Base-by-base conservation (phyloP, 768 basidiomycete species). In the Leccinellum albellum region DNA sequence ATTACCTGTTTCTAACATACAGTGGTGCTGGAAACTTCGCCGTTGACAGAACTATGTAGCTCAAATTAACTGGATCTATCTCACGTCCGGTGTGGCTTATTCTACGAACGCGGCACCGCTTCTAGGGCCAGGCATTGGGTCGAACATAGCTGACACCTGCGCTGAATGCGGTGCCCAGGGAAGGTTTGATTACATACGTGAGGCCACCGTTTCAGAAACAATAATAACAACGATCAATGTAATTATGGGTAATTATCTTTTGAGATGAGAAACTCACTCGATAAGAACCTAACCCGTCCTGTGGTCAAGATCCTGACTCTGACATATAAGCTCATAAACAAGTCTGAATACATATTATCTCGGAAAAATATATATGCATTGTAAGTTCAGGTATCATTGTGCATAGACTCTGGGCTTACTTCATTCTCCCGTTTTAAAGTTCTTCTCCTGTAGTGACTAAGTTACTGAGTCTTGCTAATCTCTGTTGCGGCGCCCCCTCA, bases 31-130 rank as follows among this genome's bases (percentile, higher is more conserved):
- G 64, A 69, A 20, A 74, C 78, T 0, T 73, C 78, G 2, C 3
- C 63, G 64, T 17, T 86, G 84, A 83, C 83, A 85, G 66, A 86
- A 85, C 69, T 82, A 85, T 61, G 84, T 81, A 0, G 64, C 85
- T 37, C 76, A 77, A 54, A 76, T 86, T 35, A 79, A 84, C 66
- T 87, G 82, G 83, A 73, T 73, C 20, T 67, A 73, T 20, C 73
- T 71, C 48, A 82, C 82, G 2, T 73, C 85, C 17, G 73, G 69
- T 8, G 78, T 82, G 3, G 78, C 78, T 44, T 85, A 82, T 64
- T 87, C 85, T 0, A 64, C 60, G 12, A 75, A 80, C 29, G 74
- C 56, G 4, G 35, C 54, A 6, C 66, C 69, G 0, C 75, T n/a
- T n/a, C n/a, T 86, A 7, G 58, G 68, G 50, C 65, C 74, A 4